These are phyloP conservation scores for Diaporthe humulicola DNA, from an alignment of 2,329 filamentous ascomycete species.

Conservation along the genomic window DNA sequence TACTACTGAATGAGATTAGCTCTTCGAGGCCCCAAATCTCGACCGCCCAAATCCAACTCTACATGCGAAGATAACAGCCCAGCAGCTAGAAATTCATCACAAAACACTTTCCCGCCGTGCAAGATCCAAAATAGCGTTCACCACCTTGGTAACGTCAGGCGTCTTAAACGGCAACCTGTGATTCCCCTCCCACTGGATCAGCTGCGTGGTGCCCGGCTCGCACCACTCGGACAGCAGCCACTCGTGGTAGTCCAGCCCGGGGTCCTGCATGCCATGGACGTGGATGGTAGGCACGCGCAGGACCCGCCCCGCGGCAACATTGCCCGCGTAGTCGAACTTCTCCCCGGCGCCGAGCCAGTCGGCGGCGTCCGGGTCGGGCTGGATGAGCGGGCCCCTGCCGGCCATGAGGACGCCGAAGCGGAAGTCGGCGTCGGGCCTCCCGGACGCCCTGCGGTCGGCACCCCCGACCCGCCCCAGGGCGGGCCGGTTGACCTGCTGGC, in stretches of 20 bases:
- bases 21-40: background rate
- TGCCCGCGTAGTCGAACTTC: conserved; percentile 58
- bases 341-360: conserved; percentile 52
- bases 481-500: conserved; percentile 66
- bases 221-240: conserved; percentile 71
- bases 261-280: conserved; percentile 74
- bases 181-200: conserved; percentile 81
- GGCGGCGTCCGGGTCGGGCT: conserved; percentile 36
- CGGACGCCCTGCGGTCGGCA: background rate
- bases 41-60: background rate
- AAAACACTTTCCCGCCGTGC: conserved; percentile 8
- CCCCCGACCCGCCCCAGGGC: conserved; percentile 40
- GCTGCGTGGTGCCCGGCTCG: conserved; percentile 61
- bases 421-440: conserved; percentile 40
- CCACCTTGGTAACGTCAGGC: conserved; percentile 71
- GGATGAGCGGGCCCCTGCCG: conserved; percentile 46
- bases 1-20: background rate
- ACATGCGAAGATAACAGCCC: background rate
- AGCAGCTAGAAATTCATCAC: background rate
- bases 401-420: conserved; percentile 51
- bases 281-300: conserved; percentile 73
- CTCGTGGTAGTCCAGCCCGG: conserved; percentile 70
- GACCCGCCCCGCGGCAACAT: conserved; percentile 58
- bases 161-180: conserved; percentile 80
- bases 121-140: conserved; percentile 46